These are phyloP conservation scores for Clarireedia monteithiana DNA, from an alignment of 2,329 filamentous ascomycete genomes.

Conservation along the genomic window DNA sequence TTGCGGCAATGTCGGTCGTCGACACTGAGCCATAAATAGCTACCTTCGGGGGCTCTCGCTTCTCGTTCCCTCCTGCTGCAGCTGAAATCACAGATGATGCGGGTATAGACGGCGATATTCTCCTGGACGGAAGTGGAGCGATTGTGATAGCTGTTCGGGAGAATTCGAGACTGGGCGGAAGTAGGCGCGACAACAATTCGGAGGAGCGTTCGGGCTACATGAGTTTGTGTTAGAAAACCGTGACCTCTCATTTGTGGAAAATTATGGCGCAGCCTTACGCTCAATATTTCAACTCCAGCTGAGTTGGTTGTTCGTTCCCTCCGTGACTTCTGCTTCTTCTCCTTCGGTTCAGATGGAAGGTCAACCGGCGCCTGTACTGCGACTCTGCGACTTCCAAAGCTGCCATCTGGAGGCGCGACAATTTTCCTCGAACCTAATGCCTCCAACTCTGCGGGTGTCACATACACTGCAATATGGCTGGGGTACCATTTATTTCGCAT, in stretches of 20 bases:
- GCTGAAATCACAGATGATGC: constrained; percentile 21
- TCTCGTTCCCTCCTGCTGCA: constrained; percentile 29
- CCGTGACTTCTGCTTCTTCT: background rate
- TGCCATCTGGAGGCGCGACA: constrained; percentile 26
- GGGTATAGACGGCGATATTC: constrained; percentile 24
- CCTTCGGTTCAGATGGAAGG: background rate
- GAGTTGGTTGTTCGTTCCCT: background rate
- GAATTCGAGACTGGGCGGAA: constrained; percentile 26
- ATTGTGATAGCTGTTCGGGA: constrained; percentile 21
- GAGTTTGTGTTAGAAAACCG: constrained; percentile 9
- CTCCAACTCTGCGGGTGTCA: constrained; percentile 37
- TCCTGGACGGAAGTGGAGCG: constrained; percentile 34
- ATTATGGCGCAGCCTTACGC: constrained; percentile 15
- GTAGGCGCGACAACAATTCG: constrained; percentile 17
- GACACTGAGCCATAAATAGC: constrained; percentile 45
- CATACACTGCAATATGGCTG: constrained; percentile 42
- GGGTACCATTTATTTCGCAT: constrained; percentile 51
- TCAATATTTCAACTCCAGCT: constrained; percentile 20
- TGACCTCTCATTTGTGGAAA: constrained; percentile 1
- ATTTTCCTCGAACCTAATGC: constrained; percentile 32
- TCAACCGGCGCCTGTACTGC: constrained; percentile 27
- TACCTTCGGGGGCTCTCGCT: constrained; percentile 18
- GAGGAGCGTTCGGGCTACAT: constrained; percentile 21
- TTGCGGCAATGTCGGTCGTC: constrained; percentile 41
- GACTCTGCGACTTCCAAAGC: constrained; percentile 31